These are phyloP conservation scores for Hyphopichia homilentoma DNA, from an alignment of 805 yeast species.

Conservation along the genomic window DNA sequence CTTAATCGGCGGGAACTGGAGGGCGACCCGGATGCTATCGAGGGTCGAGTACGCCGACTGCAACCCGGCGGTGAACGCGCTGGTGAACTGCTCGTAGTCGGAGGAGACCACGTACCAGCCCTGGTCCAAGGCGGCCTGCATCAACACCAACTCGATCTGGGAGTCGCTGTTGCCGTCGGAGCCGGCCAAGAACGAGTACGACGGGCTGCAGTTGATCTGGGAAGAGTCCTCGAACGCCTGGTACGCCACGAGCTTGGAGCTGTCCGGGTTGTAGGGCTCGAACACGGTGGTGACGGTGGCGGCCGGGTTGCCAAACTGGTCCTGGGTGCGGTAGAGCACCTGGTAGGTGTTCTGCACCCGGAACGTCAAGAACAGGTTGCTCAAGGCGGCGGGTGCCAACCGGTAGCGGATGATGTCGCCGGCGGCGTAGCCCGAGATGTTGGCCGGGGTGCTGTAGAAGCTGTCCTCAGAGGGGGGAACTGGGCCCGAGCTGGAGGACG, in stretches of 20 bases:
- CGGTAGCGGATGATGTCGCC: constrained; percentile 10
- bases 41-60: constrained; percentile 21
- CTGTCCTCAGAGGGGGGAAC: too few relatives aligned
- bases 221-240: constrained; percentile 20
- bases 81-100: constrained; percentile 25
- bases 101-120: constrained; percentile 19
- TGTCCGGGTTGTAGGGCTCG: constrained; percentile 20
- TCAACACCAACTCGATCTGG: constrained; percentile 13
- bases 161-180: constrained; percentile 6
- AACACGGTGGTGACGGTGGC: constrained; percentile 16
- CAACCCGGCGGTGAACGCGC: constrained; percentile 20
- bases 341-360: constrained; percentile 17
- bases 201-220: constrained; percentile 15
- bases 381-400: constrained; percentile 6
- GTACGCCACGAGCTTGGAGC: constrained; percentile 17
- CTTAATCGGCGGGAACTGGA: constrained; percentile 13
- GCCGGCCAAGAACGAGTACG: constrained; percentile 17
- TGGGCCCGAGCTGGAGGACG: too few relatives aligned
- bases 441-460: constrained; percentile 12
- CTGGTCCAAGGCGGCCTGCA: constrained; percentile 13
- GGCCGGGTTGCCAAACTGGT: constrained; percentile 14
- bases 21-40: constrained; percentile 21
- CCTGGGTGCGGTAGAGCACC: constrained; percentile 19
- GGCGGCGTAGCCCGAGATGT: constrained; percentile 5
- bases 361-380: constrained; percentile 5